Evolutionary conservation across 2,329 filamentous ascomycete species (phyloP).

Genomic region (Aspergillus novoparasiticus): DNA sequence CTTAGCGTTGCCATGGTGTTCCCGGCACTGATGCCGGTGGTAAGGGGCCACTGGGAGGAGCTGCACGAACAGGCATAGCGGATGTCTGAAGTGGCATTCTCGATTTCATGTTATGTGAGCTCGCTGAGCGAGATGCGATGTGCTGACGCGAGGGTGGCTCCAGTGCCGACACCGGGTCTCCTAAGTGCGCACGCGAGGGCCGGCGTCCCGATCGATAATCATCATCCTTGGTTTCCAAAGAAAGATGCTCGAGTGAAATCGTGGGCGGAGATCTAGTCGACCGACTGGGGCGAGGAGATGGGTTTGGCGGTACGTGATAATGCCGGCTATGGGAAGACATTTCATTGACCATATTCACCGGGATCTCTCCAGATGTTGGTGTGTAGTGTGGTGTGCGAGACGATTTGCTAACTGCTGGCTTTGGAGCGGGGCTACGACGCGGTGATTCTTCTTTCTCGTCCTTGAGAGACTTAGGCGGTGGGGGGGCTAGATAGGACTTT

Average conservation of each 20-base stretch:
- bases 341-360: constrained; percentile 53
- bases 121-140: constrained; percentile 43
- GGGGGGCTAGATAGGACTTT: constrained; percentile 87
- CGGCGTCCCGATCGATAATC: constrained; percentile 31
- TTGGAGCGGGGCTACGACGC: constrained; percentile 40
- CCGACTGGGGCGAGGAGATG: constrained; percentile 24
- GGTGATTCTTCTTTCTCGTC: constrained; percentile 38
- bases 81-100: constrained; percentile 52
- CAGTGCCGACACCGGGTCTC: constrained; percentile 41
- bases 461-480: constrained; percentile 75
- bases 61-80: constrained; percentile 66
- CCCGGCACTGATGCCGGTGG: constrained; percentile 56
- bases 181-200: constrained; percentile 31
- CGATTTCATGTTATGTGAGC: constrained; percentile 38
- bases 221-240: constrained; percentile 43
- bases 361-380: constrained; percentile 73
- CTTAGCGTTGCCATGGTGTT: constrained; percentile 28
- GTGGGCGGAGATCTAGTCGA: constrained; percentile 37
- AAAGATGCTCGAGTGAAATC: constrained; percentile 48
- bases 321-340: constrained; percentile 26
- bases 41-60: constrained; percentile 60
- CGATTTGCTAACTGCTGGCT: constrained; percentile 26
- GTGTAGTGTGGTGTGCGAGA: constrained; percentile 42
- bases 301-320: constrained; percentile 25
- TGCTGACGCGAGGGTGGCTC: constrained; percentile 41